phyloP scores from a whole-genome alignment of 257 asterid genomes.

The Nyctanthes arbortristis region DNA sequence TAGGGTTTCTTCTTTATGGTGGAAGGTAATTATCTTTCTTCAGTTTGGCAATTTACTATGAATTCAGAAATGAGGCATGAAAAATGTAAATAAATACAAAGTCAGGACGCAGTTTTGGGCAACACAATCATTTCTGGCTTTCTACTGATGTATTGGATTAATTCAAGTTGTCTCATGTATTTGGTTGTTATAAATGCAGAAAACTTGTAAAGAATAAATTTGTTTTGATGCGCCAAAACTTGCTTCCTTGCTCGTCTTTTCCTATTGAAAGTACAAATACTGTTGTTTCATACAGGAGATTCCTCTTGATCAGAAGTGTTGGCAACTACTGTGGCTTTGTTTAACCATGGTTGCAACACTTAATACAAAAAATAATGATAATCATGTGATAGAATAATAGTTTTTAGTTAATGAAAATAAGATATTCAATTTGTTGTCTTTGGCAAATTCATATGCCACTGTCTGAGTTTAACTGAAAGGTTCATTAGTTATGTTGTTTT shows the following conservation, averaged over 20 bases:
- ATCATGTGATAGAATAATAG: not conserved
- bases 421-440: too few relatives aligned
- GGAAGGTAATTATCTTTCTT: conserved; percentile 68
- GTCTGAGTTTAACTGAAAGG: too few relatives aligned
- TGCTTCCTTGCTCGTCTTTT: not conserved
- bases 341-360: not conserved
- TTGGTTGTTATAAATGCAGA: not conserved
- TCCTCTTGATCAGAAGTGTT: not conserved
- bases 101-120: not conserved
- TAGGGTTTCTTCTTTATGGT: conserved; percentile 94
- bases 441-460: too few relatives aligned
- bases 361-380: not conserved
- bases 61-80: not conserved
- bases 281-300: not conserved
- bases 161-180: not conserved
- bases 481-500: too few relatives aligned
- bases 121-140: not conserved
- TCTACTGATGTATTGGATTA: conserved; percentile 3
- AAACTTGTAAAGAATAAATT: not conserved
- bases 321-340: not conserved
- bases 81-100: not conserved
- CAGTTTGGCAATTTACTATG: not conserved
- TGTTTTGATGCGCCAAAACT: not conserved
- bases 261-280: not conserved
- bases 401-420: too few relatives aligned